Base-by-base conservation (phyloP, 2,329 filamentous ascomycete species). In the Fusarium cyanostomum region DNA sequence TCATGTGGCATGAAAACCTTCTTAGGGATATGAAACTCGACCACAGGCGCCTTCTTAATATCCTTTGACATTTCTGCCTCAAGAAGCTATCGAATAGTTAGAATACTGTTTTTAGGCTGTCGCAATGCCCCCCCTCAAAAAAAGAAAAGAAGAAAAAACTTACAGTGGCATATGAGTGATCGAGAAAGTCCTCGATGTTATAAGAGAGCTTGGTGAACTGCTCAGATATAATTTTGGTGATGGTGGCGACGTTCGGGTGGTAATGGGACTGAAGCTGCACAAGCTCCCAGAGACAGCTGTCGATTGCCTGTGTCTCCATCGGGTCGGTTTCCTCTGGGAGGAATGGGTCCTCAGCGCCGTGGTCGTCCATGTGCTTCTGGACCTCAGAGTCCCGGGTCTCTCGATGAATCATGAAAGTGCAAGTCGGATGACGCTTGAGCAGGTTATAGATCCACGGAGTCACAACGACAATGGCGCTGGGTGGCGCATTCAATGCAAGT, bases 151-250 rank as follows among this genome's bases (percentile, higher is more conserved):
- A 24, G 1, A 2, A 16, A 10, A 4, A 15, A 84, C 86, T 83
- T 84, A 90, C 89, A 73, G 87, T 92, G 70, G 82, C 86, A 77
- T 98, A 99, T 0, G 92, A 94, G 75, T 98, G 93, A 73, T 99
- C 95, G 43, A 98, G 79, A 77, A 99, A 99, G 73, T 99, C 95
- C 73, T 99, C 95, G n/a, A 97, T 79, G 69, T 93, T 95, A 77
- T 98, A 99, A 3, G 90, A 85, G 67, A 93, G 89, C 79, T 99
- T 99, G 3, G 95, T 99, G 75, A 98, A 99, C 75, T 98, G 95
- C 78, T 98, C 93, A 3, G 92, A 92, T 55, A 99, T 88, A 64
- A 99, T 97, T 77, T 93, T 95, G 39, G 93, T 90, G 67, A 99
- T 88, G 3, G 94, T 95, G 1, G 94, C 94, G 21, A 99, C 92